Evolutionary conservation across 108 stramenopile species (phyloP), one percentile per base, ranked within the genome.

Genomic region (Schizochytrium sp.): DNA sequence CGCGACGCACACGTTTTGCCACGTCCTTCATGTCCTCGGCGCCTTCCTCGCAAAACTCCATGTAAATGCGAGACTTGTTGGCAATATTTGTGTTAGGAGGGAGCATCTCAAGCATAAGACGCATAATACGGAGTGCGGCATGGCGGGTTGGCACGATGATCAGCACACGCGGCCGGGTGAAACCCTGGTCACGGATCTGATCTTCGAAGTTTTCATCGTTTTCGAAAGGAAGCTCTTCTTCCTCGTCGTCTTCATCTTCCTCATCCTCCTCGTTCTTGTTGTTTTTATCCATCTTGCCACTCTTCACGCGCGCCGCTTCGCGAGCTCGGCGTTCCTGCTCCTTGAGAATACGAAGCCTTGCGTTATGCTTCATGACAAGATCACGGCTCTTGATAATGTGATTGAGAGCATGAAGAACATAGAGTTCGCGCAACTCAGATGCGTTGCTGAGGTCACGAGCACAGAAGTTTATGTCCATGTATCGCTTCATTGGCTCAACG

Each of bases 301-400:
- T 38, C 64, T 38, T 69, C 64, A 8, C 15, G 40, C 44, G 64
- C 64, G 64, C 64, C 10, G 64, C 64, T 38, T 69, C 64, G 19
- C 15, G 40, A 44, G 64, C 64, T 38, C 64, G 64, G 1, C 64
- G 64, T 7, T 42, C 50, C 76, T 83, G 49, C 1, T 83, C 76
- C 44, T 38, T 44, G 19, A 38, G 64, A 0, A 69, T 3, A 53
- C 76, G 76, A 13, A 83, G 76, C 10, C 76, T 47, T 7, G 76
- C 76, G 40, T 49, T 55, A 53, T 83, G 76, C 47, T 83, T 83
- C 10, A 53, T 42, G 76, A 83, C 53, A 8, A 83, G 28, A 55
- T 83, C 76, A 17, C 53, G 45, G 76, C 76, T 55, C 76, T 83
- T 83, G 28, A 83, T 49, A 2, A 83, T 28, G 76, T 83, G 76